These are phyloP conservation scores for Apophysomyces variabilis DNA, from an alignment of 371 early-diverging fungal genomes.

Conservation along the genomic window DNA sequence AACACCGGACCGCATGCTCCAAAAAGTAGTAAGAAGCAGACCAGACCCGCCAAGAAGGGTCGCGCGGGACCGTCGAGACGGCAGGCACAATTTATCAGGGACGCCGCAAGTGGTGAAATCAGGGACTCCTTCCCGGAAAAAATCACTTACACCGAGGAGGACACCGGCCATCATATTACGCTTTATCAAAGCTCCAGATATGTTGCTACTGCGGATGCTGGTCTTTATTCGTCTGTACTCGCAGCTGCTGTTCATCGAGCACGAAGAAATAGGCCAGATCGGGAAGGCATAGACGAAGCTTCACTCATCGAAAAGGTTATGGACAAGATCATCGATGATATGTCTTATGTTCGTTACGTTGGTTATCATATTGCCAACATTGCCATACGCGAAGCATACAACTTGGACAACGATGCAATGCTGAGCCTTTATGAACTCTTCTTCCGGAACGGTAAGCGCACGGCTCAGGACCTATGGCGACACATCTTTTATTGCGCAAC, in stretches of 20 bases:
- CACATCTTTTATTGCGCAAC: conserved; percentile 11
- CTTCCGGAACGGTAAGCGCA: background rate
- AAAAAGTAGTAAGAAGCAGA: background rate
- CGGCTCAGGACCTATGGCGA: conserved; percentile 3
- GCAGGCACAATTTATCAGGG: background rate
- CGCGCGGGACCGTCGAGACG: background rate
- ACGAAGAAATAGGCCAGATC: too few species aligned
- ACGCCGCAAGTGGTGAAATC: background rate
- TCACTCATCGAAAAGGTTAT: too few species aligned
- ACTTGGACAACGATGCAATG: background rate
- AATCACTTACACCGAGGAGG: background rate
- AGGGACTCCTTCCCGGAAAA: background rate
- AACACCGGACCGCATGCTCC: background rate
- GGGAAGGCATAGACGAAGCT: too few species aligned
- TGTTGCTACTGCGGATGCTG: conserved; percentile 7
- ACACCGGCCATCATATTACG: background rate
- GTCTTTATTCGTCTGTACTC: conserved; percentile 11
- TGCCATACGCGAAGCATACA: conserved; percentile 3
- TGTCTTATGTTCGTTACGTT: background rate
- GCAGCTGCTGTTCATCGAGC: too few species aligned
- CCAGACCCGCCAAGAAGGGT: background rate
- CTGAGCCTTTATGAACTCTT: background rate
- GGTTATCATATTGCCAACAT: background rate
- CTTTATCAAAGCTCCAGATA: conserved; percentile 4
- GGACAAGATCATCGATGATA: too few species aligned